Evolutionary conservation across 495 filamentous ascomycete genomes (phyloP), one percentile per base, ranked within the genome.

Genomic region (Penicillium arizonense): DNA sequence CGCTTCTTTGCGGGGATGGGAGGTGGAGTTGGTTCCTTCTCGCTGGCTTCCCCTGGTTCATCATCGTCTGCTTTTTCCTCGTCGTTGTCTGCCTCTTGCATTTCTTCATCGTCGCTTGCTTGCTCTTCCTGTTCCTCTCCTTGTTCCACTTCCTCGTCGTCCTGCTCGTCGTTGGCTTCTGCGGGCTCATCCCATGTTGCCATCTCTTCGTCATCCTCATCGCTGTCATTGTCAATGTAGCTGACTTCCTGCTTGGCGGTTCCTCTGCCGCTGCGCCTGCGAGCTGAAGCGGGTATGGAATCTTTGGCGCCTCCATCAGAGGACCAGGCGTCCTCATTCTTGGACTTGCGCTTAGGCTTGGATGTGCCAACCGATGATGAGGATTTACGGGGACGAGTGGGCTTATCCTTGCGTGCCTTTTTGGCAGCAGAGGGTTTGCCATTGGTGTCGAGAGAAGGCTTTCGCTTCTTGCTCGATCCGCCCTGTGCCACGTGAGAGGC

Each of bases 141-240:
- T 2, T 10, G 52, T 13, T 59, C 61, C 14, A 56, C 57, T 14
- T 62, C 53, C 12, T 59, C 55, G 7, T 42, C 39, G 20, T n/a
- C 39, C 9, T 42, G 20, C 9, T 18, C 77, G 20, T 73, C 70
- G 10, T 69, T 57, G 47, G 84, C 80, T n/a, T 20, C 37, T 18
- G 41, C 20, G 1, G 48, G 2, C 8, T 61, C 56, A 14, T 74
- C 66, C 67, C 59, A 64, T 36, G 71, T 61, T 36, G 72, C 68
- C 72, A 80, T 74, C 30, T 83, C 82, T 28, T 74, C 64, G 36
- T 86, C 83, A 35, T 56, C 79, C 72, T 62, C 79, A 44, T 80
- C 78, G 48, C 78, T 82, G 30, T 78, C 75, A 18, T 75, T 63
- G 55, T 86, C 83, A 23, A 73, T 77, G 57, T 86, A 87, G 52